phyloP scores from a whole-genome alignment of 2,329 filamentous ascomycete species.

The Fusarium bulbicola region DNA sequence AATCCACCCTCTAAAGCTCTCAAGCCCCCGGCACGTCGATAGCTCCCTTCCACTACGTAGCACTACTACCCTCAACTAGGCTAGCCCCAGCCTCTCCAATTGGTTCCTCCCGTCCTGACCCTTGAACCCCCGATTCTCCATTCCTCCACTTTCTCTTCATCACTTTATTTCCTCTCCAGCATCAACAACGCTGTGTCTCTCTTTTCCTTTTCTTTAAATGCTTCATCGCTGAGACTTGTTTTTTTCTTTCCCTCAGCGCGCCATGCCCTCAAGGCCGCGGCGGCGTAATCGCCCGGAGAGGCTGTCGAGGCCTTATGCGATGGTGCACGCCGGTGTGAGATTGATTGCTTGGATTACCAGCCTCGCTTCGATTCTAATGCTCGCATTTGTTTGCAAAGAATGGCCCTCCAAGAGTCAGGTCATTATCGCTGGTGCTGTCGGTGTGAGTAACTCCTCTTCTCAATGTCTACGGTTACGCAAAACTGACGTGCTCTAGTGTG shows the following conservation, averaged over 20 bases:
- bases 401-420: constrained; percentile 45
- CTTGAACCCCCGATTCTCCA: constrained; percentile 2
- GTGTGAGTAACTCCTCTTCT: constrained; percentile 39
- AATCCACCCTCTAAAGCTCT: not conserved
- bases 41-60: constrained; percentile 14
- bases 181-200: not conserved
- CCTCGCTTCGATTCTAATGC: constrained; percentile 45
- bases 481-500: constrained; percentile 35
- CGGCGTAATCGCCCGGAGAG: constrained; percentile 14
- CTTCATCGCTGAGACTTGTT: constrained; percentile 4
- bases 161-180: constrained; percentile 11
- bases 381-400: constrained; percentile 45
- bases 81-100: constrained; percentile 1
- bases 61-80: not conserved
- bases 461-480: not conserved
- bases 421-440: constrained; percentile 44
- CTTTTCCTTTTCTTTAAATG: not conserved
- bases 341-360: constrained; percentile 46
- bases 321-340: constrained; percentile 40
- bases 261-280: constrained; percentile 28
- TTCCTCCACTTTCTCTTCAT: constrained; percentile 25
- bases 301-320: constrained; percentile 25
- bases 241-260: not conserved
- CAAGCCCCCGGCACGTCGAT: constrained; percentile 10
- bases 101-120: not conserved